Percentiles rank a stretch among this genome's conserved stretches.
These are phyloP conservation scores for Oryza glaberrima DNA, from an alignment of 176 grass and related monocot genomes.

Conservation along the genomic window DNA sequence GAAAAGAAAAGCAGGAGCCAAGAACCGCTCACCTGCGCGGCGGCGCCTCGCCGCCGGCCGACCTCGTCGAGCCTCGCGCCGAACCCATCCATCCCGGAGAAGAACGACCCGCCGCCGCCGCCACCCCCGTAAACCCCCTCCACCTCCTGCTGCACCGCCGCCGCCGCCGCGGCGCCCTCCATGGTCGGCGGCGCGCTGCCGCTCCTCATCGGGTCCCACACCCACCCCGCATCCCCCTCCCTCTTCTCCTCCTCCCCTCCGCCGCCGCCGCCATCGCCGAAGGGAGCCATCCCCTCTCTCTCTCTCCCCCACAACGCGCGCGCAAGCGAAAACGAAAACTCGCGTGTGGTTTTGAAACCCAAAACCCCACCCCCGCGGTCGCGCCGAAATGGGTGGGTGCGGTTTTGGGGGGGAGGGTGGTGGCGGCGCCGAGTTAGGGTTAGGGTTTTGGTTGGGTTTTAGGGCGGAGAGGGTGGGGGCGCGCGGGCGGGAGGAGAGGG, in stretches of 20 bases:
- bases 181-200: conserved; percentile 63
- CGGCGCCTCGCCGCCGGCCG: conserved; percentile 11
- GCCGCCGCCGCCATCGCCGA: conserved; percentile 36
- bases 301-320: conserved; percentile 1
- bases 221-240: not conserved
- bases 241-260: not conserved
- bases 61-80: conserved; percentile 60
- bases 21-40: conserved; percentile 23
- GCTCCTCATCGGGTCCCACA: not conserved
- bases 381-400: conserved; percentile 28
- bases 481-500: no score
- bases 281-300: conserved; percentile 37
- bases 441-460: conserved; percentile 44
- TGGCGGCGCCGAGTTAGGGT: conserved; percentile 48
- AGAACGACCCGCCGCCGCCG: conserved; percentile 46
- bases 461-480: not conserved
- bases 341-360: conserved; percentile 32
- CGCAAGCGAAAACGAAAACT: conserved; percentile 12
- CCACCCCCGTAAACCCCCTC: conserved; percentile 36
- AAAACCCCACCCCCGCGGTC: not conserved
- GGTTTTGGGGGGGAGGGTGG: not conserved
- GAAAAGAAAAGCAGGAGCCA: not conserved
- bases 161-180: conserved; percentile 51
- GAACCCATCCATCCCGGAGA: conserved; percentile 62
- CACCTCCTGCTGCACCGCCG: not conserved